These are phyloP conservation scores for Daldinia eschscholtzii DNA, from an alignment of 2,329 filamentous ascomycete species.

Conservation along the genomic window DNA sequence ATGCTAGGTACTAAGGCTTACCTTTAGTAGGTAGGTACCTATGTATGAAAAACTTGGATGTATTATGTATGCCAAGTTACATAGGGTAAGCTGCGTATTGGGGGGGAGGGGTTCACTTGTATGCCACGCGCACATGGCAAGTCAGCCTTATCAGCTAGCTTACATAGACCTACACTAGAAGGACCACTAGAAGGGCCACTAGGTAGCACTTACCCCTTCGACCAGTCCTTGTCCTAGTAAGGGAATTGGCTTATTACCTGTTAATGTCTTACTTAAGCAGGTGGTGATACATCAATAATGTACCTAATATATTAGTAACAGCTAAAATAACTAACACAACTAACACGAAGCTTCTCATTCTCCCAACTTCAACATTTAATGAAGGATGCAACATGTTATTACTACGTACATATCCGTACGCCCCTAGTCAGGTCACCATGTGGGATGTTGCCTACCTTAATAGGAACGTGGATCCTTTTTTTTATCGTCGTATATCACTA, in stretches of 20 bases:
- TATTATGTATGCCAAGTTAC: too few relatives aligned
- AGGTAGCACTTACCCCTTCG: not conserved
- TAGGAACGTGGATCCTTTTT: constrained; percentile 11
- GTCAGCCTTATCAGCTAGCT: not conserved
- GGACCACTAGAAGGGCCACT: not conserved
- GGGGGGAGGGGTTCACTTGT: too few relatives aligned
- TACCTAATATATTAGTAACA: constrained; percentile 9
- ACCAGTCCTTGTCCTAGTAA: not conserved
- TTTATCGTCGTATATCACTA: not conserved
- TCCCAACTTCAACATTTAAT: constrained; percentile 5
- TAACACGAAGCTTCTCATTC: not conserved
- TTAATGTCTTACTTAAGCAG: not conserved
- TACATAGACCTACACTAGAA: too few relatives aligned
- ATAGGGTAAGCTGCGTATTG: too few relatives aligned
- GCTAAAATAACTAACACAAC: not conserved
- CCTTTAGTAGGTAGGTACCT: not conserved
- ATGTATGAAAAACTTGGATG: too few relatives aligned
- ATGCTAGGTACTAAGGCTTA: too few relatives aligned
- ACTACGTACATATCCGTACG: constrained; percentile 1
- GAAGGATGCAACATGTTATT: constrained; percentile 2
- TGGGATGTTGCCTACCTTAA: constrained; percentile 5
- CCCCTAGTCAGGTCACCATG: not conserved
- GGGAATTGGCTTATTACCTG: not conserved
- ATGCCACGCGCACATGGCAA: not conserved
- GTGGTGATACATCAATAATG: not conserved